These are phyloP conservation scores for Caloboletus firmus DNA, from an alignment of 1,284 basidiomycete genomes.

Conservation along the genomic window DNA sequence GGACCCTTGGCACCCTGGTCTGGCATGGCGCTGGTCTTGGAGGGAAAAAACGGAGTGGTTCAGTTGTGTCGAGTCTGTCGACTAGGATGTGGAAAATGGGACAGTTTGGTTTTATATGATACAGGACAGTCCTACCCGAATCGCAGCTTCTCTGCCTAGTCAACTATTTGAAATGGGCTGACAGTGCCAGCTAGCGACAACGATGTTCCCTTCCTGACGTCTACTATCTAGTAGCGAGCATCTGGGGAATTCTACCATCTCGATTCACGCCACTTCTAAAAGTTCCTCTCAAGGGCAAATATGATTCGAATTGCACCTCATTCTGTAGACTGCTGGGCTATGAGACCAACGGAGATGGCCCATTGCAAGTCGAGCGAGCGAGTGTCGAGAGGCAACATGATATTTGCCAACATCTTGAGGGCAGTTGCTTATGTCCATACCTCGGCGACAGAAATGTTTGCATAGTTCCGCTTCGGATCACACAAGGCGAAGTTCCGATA, in stretches of 20 bases:
- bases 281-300: neutral
- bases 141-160: neutral
- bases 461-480: too few species aligned
- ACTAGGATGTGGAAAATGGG: neutral
- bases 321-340: too few species aligned
- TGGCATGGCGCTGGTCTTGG: constrained; percentile 12
- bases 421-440: too few species aligned
- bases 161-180: neutral
- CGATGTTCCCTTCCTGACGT: neutral
- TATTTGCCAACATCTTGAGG: too few species aligned
- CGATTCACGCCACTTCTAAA: neutral
- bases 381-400: too few species aligned
- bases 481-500: too few species aligned
- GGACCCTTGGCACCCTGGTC: neutral
- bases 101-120: neutral
- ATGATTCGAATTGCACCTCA: too few species aligned
- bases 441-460: too few species aligned
- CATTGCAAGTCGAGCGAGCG: too few species aligned
- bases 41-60: too few species aligned
- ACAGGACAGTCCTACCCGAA: neutral
- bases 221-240: neutral
- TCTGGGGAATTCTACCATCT: too few species aligned
- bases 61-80: neutral
- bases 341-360: too few species aligned
- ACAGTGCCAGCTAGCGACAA: neutral